A percentile compares a stretch with the other conserved stretches of the same genome.
phyloP scores from a whole-genome alignment of 352 stramenopile genomes.

The Pythium dissotocum region DNA sequence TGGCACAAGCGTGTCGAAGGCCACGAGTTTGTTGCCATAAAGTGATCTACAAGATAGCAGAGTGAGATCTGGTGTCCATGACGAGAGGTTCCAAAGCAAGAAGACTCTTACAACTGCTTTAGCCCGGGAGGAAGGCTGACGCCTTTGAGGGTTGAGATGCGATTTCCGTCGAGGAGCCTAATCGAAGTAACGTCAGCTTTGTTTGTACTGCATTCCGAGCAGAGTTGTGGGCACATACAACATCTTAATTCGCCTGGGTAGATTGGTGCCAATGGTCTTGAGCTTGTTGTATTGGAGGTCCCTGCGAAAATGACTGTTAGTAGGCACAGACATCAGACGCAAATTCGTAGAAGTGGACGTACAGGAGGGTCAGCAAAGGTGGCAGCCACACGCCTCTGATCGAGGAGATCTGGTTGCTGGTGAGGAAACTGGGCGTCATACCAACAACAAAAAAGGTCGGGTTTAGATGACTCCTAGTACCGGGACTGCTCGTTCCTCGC shows the following conservation, averaged over 20 bases:
- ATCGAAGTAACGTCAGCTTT: not conserved
- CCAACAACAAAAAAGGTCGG: too few relatives aligned
- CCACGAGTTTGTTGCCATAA: too few relatives aligned
- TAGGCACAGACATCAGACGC: not conserved
- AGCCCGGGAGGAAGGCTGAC: not conserved
- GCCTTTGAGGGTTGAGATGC: not conserved
- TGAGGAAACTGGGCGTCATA: not conserved
- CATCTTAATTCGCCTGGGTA: not conserved
- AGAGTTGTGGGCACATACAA: not conserved
- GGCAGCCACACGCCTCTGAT: not conserved
- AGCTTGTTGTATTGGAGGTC: not conserved
- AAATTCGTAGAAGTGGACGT: not conserved
- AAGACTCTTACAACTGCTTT: not conserved
- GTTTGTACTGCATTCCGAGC: too few relatives aligned
- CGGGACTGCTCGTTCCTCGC: too few relatives aligned
- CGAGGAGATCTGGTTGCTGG: not conserved
- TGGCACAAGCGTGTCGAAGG: too few relatives aligned
- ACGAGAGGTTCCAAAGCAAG: too few relatives aligned
- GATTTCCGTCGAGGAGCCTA: not conserved
- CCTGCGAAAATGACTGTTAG: not conserved
- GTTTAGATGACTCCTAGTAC: too few relatives aligned
- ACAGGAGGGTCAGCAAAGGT: not conserved
- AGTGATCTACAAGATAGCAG: too few relatives aligned
- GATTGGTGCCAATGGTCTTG: not conserved
- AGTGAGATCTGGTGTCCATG: too few relatives aligned